Evolutionary conservation across 1,284 basidiomycete genomes (phyloP), one percentile per base, ranked within the genome.

Genomic region (Leccinum proliferum): DNA sequence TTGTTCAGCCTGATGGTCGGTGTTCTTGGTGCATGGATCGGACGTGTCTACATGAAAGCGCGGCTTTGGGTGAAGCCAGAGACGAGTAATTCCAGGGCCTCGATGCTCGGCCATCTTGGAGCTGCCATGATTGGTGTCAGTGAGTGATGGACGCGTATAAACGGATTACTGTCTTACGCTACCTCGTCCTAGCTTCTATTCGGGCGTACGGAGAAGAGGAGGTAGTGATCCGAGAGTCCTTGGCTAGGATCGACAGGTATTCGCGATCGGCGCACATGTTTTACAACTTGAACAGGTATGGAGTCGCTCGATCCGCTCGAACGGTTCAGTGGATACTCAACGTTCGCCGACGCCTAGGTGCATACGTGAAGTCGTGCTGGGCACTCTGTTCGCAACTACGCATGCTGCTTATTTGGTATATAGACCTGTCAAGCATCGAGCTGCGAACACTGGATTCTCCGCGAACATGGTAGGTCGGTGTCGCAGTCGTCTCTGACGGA

Each of bases 261-360:
- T 50, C 32, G 1, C 76, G 79, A 46, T 73, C 79, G 2, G 78
- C 78, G 2, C 71, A 81, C 55, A 78, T 78, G 4, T 84, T 79
- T 66, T 86, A 81, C 67, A 82, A 86, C 64, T 71, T 87, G 59
- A 86, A 84, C 67, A 75, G 84, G 73, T 58, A 48, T 48, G 43
- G 15, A 34, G 2, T 43, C 14, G 25, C 15, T 58, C 9, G 15
- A 14, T 18, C 25, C 8, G 25, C 25, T 43, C 15, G 12, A 57
- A 29, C 2, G 25, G 50, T 52, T 10, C 50, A 25, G 21, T 43
- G 3, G 25, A 58, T 7, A 29, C 57, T 58, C 37, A 58, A 11
- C 4, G 8, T 15, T 21, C n/a, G 18, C 14, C 25, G 35, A 14
- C 6, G 10, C 11, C 4, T n/a, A 75, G 84, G 73, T 85, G 80